Percentiles rank a stretch among this genome's conserved stretches.
Conservation (phyloP, 2,329 filamentous ascomycete genomes). For the Penicillium sp. region DNA sequence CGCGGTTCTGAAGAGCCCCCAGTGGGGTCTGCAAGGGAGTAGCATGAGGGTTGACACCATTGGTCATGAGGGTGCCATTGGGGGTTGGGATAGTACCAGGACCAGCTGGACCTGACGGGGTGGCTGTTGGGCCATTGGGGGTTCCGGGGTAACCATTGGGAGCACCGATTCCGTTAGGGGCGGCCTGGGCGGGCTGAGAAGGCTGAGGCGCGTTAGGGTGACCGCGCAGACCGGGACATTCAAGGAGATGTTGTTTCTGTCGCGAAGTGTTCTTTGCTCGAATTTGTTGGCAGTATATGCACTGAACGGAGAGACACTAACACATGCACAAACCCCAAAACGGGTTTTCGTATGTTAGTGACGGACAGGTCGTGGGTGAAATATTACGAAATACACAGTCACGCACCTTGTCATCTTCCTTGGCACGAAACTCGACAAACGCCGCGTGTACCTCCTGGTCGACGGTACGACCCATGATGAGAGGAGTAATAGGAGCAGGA, state of each 20-base stretch:
- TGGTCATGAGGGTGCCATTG: conserved; percentile 44
- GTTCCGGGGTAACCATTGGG: conserved; percentile 45
- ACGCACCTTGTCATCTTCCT: conserved; percentile 52
- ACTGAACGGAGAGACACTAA: conserved; percentile 53
- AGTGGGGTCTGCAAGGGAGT: conserved; percentile 44
- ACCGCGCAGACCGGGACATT: conserved; percentile 49
- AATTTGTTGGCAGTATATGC: conserved; percentile 54
- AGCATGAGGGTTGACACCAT: conserved; percentile 44
- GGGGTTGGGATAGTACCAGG: conserved; percentile 39
- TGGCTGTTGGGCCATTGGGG: conserved; percentile 37
- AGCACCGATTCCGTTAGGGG: conserved; percentile 40
- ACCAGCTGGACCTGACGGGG: conserved; percentile 33
- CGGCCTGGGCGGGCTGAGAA: conserved; percentile 37
- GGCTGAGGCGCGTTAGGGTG: conserved; percentile 45
- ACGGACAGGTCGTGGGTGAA: conserved; percentile 27
- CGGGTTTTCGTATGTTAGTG: conserved; percentile 35
- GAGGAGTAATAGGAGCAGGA: conserved; percentile 22
- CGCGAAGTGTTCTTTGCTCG: conserved; percentile 53
- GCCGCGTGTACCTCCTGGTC: conserved; percentile 53
- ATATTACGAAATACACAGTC: conserved; percentile 44
- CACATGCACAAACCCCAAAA: conserved; percentile 17
- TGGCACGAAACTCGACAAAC: conserved; percentile 54
- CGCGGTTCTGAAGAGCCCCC: conserved; percentile 39
- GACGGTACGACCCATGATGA: conserved; percentile 50
- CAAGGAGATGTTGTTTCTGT: conserved; percentile 52